phyloP scores from a whole-genome alignment of 2,329 filamentous ascomycete species.

The Aspergillus clavatus region DNA sequence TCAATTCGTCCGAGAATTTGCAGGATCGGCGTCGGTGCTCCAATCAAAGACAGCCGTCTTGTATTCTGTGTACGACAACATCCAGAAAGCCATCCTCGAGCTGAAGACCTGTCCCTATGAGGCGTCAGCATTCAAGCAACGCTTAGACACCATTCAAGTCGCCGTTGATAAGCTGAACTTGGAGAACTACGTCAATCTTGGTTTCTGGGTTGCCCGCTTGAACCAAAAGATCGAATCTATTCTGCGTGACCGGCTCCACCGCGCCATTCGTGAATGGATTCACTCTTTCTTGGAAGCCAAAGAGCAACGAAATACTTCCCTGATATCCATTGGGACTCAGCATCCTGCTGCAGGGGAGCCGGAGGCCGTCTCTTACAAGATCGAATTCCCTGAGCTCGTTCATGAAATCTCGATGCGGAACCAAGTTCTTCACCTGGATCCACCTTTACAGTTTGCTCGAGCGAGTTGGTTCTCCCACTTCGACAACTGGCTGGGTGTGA shows the following conservation, averaged over 20 bases:
- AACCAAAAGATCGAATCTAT: conserved; percentile 80
- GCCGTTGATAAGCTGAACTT: conserved; percentile 94
- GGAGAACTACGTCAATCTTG: conserved; percentile 90
- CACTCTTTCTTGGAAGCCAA: conserved; percentile 65
- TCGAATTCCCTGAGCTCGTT: conserved; percentile 53
- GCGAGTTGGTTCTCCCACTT: conserved; percentile 92
- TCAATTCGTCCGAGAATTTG: conserved; percentile 92
- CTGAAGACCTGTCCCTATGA: conserved; percentile 82
- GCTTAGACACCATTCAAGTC: conserved; percentile 79
- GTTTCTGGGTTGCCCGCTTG: conserved; percentile 81
- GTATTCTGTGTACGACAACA: conserved; percentile 70
- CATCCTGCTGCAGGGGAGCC: conserved; percentile 21
- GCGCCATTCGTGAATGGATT: conserved; percentile 83
- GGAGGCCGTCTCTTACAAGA: conserved; percentile 30
- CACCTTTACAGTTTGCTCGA: conserved; percentile 83
- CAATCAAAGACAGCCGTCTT: conserved; percentile 82
- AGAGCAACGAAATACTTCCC: conserved; percentile 26
- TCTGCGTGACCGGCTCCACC: conserved; percentile 74
- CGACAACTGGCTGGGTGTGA: conserved; percentile 86
- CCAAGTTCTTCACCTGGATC: conserved; percentile 94
- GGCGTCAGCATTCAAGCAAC: conserved; percentile 69
- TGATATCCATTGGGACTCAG: conserved; percentile 16
- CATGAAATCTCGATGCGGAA: conserved; percentile 98
- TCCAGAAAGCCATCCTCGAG: conserved; percentile 76
- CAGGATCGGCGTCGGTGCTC: conserved; percentile 76